Evolutionary conservation across 2,329 filamentous ascomycete genomes (phyloP).

Genomic region (Neonectria sp.): DNA sequence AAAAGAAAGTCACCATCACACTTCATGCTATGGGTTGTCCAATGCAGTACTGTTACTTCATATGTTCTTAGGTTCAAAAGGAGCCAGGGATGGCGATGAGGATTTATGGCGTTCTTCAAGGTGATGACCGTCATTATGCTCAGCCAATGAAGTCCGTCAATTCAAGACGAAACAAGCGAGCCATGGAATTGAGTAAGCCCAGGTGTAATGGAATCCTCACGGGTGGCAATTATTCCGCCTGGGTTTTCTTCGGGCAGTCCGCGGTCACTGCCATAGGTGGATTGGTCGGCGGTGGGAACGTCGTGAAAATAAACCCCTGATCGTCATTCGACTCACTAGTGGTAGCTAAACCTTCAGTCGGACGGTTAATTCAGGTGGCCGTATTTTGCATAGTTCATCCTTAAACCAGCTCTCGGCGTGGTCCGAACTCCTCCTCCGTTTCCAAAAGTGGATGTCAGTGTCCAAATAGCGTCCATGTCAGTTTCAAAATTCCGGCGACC

Average conservation of each 20-base stretch:
- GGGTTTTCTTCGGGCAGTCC: neutral
- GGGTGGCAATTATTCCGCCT: neutral
- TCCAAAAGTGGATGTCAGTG: constrained; percentile 9
- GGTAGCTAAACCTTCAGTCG: neutral
- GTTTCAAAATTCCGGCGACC: constrained; percentile 4
- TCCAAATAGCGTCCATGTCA: constrained; percentile 1
- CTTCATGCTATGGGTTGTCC: no score
- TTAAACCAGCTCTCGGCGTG: neutral
- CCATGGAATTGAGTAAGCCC: no score
- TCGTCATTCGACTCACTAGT: neutral
- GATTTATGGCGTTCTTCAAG: no score
- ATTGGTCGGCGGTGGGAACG: neutral
- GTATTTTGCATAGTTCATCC: neutral
- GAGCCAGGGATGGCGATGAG: no score
- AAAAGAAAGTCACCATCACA: no score
- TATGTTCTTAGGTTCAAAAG: no score
- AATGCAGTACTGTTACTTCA: no score
- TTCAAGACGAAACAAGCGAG: neutral
- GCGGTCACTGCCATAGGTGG: neutral
- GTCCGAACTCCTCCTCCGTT: constrained; percentile 8
- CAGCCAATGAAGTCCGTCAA: neutral
- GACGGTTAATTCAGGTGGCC: neutral
- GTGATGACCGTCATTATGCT: neutral
- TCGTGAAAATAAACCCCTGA: neutral
- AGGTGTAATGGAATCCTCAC: neutral